Evolutionary conservation across 2,329 filamentous ascomycete species (phyloP).

Genomic region (Chrysoporthe austroafricana): DNA sequence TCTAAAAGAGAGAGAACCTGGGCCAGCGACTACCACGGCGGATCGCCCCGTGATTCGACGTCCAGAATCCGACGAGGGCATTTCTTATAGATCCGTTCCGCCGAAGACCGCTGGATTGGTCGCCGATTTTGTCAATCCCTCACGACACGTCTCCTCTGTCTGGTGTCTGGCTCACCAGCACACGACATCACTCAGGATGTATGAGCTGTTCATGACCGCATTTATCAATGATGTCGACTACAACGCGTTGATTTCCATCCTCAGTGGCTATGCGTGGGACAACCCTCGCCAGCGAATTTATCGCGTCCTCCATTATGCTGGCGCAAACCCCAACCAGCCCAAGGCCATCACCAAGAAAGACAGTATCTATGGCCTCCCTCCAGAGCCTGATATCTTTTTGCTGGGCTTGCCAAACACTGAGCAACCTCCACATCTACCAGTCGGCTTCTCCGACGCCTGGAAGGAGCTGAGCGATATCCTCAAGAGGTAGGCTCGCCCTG

Average conservation of each 20-base stretch:
- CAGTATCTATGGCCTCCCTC: constrained; percentile 29
- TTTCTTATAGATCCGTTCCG: not conserved
- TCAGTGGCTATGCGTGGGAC: constrained; percentile 63
- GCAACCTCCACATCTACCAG: not conserved
- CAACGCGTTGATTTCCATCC: constrained; percentile 52
- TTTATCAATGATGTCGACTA: constrained; percentile 55
- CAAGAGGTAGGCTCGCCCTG: constrained; percentile 31
- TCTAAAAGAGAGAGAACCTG: not conserved
- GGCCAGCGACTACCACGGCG: not conserved
- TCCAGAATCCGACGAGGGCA: not conserved
- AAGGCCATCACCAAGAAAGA: constrained; percentile 29
- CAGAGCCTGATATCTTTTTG: constrained; percentile 22
- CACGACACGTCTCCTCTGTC: not conserved
- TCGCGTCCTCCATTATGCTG: constrained; percentile 59
- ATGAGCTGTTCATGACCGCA: constrained; percentile 63
- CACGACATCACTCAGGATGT: constrained; percentile 44
- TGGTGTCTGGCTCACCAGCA: not conserved
- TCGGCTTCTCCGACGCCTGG: constrained; percentile 43
- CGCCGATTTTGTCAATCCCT: not conserved
- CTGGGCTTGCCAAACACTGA: constrained; percentile 24
- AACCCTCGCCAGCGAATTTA: constrained; percentile 52
- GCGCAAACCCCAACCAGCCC: constrained; percentile 37
- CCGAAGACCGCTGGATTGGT: not conserved
- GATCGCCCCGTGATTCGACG: not conserved
- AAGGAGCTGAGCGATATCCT: constrained; percentile 59